phyloP scores from a whole-genome alignment of 805 yeast genomes.

The Metschnikowia kunwiensis region DNA sequence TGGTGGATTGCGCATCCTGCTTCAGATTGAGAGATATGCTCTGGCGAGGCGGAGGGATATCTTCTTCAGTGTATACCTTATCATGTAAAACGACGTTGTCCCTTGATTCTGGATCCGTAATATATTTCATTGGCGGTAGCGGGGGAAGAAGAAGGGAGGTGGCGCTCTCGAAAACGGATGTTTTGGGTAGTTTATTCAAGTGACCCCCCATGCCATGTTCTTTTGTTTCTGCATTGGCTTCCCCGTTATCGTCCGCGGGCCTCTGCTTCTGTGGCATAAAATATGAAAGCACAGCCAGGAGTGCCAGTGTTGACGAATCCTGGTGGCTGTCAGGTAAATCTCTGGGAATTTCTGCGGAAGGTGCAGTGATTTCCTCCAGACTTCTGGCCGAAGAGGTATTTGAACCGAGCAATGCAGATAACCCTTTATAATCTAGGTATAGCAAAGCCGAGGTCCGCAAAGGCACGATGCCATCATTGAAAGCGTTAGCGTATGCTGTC shows the following conservation, averaged over 20 bases:
- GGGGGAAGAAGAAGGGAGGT: constrained; percentile 77
- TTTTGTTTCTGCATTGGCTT: constrained; percentile 6
- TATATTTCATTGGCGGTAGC: constrained; percentile 62
- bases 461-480: constrained; percentile 96
- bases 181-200: constrained; percentile 49
- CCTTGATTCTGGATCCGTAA: constrained; percentile 64
- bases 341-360: constrained; percentile 20
- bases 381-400: no score
- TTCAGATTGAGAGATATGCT: background rate
- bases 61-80: constrained; percentile 61
- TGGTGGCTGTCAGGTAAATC: constrained; percentile 14
- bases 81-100: constrained; percentile 77
- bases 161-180: constrained; percentile 78
- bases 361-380: no score
- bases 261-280: constrained; percentile 42
- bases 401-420: constrained; percentile 17
- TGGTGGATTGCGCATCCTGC: background rate
- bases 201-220: constrained; percentile 6
- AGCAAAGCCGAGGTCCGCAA: constrained; percentile 82
- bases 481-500: constrained; percentile 83
- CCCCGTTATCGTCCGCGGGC: constrained; percentile 4
- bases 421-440: constrained; percentile 80
- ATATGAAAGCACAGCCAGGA: constrained; percentile 38
- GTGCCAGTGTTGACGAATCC: constrained; percentile 23
- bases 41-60: constrained; percentile 31